Evolutionary conservation across 2,329 filamentous ascomycete species (phyloP).

Genomic region (Trichoderma atroviride): DNA sequence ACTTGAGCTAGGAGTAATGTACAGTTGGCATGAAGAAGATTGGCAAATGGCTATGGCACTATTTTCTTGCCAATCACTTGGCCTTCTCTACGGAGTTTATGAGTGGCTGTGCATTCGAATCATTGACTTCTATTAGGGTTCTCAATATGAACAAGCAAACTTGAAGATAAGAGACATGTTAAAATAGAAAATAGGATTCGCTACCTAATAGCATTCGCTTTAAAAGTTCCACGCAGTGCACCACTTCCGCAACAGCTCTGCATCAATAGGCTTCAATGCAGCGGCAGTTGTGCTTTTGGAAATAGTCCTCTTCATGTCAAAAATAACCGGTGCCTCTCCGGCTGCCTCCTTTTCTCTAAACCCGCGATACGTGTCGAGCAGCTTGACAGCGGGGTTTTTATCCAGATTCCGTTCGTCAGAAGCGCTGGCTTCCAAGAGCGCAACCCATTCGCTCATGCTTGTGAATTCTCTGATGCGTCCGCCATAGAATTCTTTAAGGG

Average conservation of each 20-base stretch:
- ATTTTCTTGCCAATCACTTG: not conserved
- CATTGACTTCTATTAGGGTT: not conserved
- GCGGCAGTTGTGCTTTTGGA: not conserved
- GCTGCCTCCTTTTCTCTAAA: not conserved
- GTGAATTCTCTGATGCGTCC: not conserved
- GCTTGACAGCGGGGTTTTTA: not conserved
- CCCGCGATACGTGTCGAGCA: not conserved
- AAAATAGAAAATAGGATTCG: not conserved
- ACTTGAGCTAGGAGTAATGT: slow-evolving; percentile 22
- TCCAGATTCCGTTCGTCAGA: not conserved
- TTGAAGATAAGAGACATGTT: not conserved
- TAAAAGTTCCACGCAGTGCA: not conserved
- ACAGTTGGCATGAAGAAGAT: not conserved
- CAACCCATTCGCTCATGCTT: not conserved
- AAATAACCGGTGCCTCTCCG: not conserved
- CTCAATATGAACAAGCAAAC: not conserved
- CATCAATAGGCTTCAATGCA: not conserved
- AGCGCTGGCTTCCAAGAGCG: not conserved
- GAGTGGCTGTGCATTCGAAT: not conserved
- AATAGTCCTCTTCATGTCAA: not conserved
- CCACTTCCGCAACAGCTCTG: not conserved
- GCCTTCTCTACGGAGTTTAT: not conserved
- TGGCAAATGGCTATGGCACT: not conserved
- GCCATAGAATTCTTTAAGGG: not conserved
- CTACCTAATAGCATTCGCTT: not conserved